Conservation (phyloP, 768 basidiomycete genomes). For the Russula abietina region DNA sequence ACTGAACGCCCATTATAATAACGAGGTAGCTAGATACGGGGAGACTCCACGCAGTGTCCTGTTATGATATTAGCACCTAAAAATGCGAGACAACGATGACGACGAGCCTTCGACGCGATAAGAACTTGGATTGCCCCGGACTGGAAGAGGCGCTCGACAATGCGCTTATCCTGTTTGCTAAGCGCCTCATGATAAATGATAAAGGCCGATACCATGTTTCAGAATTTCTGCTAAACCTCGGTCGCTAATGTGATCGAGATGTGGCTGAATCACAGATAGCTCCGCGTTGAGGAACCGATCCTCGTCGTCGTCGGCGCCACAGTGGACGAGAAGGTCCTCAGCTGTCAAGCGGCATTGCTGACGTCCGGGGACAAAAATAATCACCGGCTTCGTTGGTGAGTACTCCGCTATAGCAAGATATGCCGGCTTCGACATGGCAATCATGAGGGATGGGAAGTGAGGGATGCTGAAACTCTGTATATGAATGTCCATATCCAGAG, state of each 20-base stretch:
- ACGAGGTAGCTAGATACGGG: conserved; percentile 96
- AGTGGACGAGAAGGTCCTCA: conserved; percentile 84
- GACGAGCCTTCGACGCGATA: conserved; percentile 81
- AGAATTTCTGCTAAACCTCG: conserved; percentile 68
- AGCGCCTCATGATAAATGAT: conserved; percentile 96
- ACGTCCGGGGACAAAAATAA: conserved; percentile 88
- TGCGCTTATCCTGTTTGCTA: conserved; percentile 85
- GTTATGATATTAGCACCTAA: neutral
- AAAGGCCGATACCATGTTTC: conserved; percentile 89
- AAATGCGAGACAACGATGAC: neutral
- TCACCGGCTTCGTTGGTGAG: conserved; percentile 77
- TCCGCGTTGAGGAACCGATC: conserved; percentile 89
- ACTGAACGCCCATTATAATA: conserved; percentile 99
- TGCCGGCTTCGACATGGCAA: conserved; percentile 97
- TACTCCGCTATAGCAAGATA: conserved; percentile 90
- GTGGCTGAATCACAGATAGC: conserved; percentile 72
- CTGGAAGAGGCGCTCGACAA: conserved; percentile 88
- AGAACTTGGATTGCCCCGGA: conserved; percentile 93
- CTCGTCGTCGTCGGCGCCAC: conserved; percentile 77
- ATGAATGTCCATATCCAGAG: conserved; percentile 95
- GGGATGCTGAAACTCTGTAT: conserved; percentile 92
- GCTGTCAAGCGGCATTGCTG: conserved; percentile 93
- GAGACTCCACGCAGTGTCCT: conserved; percentile 96
- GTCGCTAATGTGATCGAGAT: conserved; percentile 81
- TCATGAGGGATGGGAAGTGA: conserved; percentile 99